Conservation (phyloP, 768 basidiomycete genomes). For the Pisolithus marmoratus region DNA sequence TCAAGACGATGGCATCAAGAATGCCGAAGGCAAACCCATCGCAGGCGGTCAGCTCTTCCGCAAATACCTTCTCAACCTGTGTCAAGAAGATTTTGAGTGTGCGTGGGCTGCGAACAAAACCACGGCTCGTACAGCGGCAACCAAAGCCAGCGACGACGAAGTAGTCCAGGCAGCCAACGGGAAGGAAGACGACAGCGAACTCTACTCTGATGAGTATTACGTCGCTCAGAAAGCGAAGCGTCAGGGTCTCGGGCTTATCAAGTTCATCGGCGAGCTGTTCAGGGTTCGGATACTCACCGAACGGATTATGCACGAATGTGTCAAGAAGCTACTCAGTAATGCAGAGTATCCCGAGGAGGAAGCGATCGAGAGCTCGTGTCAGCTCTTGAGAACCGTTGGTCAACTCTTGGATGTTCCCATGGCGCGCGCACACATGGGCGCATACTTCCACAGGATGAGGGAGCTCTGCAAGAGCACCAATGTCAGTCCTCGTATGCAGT, state of each 20-base stretch:
- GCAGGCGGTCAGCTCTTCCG: conserved; percentile 92
- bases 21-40: conserved; percentile 79
- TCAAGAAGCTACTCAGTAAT: conserved; percentile 91
- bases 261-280: conserved; percentile 98
- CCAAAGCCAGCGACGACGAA: conserved; percentile 81
- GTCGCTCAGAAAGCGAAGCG: conserved; percentile 95
- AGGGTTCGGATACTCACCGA: conserved; percentile 97
- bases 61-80: conserved; percentile 93
- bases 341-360: conserved; percentile 96
- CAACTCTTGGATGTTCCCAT: conserved; percentile 73
- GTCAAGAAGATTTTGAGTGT: conserved; percentile 96
- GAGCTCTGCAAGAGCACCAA: conserved; percentile 69
- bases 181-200: conserved; percentile 53
- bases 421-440: conserved; percentile 80
- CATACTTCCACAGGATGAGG: conserved; percentile 90
- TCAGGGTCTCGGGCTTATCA: conserved; percentile 92
- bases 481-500: conserved; percentile 84
- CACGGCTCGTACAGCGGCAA: conserved; percentile 78
- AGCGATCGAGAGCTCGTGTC: conserved; percentile 94
- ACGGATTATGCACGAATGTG: conserved; percentile 97
- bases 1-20: conserved; percentile 82
- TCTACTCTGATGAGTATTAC: conserved; percentile 96
- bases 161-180: conserved; percentile 67
- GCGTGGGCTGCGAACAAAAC: conserved; percentile 87
- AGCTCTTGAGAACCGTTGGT: conserved; percentile 86